Evolutionary conservation across 441 rosid species (phyloP).

Genomic region (Erodium chrysanthum): DNA sequence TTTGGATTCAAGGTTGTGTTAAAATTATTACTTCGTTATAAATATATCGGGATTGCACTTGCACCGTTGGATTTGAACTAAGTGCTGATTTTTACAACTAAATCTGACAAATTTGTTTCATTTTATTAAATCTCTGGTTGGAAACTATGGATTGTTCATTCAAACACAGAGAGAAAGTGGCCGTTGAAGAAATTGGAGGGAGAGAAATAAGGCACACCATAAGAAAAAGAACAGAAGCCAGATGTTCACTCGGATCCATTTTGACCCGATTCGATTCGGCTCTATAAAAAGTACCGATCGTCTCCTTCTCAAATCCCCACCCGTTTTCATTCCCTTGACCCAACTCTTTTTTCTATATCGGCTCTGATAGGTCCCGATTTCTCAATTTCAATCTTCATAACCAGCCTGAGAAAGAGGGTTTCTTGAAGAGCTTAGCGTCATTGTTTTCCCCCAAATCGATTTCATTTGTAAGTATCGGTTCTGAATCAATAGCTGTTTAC

Average conservation of each 20-base stretch:
- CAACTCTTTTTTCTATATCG: neutral
- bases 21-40: too few relatives aligned
- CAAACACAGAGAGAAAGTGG: neutral
- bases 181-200: neutral
- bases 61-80: too few relatives aligned
- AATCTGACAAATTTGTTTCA: too few relatives aligned
- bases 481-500: neutral
- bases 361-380: neutral
- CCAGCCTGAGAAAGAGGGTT: conserved; percentile 1
- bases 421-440: neutral
- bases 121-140: too few relatives aligned
- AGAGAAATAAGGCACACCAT: neutral
- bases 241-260: neutral
- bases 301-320: neutral
- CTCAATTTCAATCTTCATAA: neutral
- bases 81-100: too few relatives aligned
- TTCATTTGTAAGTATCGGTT: neutral
- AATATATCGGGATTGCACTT: too few relatives aligned
- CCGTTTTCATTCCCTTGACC: neutral
- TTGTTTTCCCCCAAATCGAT: neutral
- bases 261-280: neutral
- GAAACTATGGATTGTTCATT: too few relatives aligned
- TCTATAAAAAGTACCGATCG: neutral
- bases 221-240: neutral
- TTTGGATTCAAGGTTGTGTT: too few relatives aligned